Evolutionary conservation across 805 yeast genomes (phyloP).

Genomic region (Teunomyces panamensis): DNA sequence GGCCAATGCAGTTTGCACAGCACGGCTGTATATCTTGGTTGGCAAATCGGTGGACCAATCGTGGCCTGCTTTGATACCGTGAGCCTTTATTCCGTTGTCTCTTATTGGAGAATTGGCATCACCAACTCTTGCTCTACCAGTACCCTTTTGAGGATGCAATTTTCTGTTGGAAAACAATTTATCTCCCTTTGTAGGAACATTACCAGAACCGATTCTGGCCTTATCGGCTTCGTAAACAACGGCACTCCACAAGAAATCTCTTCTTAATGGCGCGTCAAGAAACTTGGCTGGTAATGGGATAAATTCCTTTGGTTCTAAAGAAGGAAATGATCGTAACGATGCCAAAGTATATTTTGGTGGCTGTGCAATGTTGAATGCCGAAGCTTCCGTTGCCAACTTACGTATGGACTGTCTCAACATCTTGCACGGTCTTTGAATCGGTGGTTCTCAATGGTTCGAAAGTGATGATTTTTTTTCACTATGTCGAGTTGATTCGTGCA

Average conservation of each 20-base stretch:
- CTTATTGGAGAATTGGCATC: conserved; percentile 93
- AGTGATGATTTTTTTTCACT: not conserved
- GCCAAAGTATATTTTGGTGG: conserved; percentile 77
- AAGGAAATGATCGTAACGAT: conserved; percentile 80
- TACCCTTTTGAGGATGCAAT: conserved; percentile 85
- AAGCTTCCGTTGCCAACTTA: conserved; percentile 26
- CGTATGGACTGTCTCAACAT: conserved; percentile 30
- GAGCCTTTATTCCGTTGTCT: conserved; percentile 84
- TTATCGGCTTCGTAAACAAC: conserved; percentile 89
- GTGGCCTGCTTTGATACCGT: conserved; percentile 86
- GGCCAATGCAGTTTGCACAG: conserved; percentile 79
- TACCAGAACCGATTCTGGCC: conserved; percentile 83
- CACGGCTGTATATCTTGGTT: conserved; percentile 65
- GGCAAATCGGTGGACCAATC: conserved; percentile 83
- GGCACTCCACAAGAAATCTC: conserved; percentile 93
- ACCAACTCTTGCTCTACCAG: conserved; percentile 95
- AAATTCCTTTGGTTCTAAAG: conserved; percentile 77
- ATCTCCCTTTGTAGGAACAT: conserved; percentile 83
- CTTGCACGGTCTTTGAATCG: conserved; percentile 2
- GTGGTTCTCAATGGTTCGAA: not conserved
- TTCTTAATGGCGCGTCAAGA: conserved; percentile 72
- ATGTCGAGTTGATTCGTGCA: not conserved
- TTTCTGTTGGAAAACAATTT: conserved; percentile 83
- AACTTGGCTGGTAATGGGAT: conserved; percentile 74
- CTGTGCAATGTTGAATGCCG: conserved; percentile 21